These are phyloP conservation scores for Fusarium napiforme DNA, from an alignment of 2,329 filamentous ascomycete genomes.

Conservation along the genomic window DNA sequence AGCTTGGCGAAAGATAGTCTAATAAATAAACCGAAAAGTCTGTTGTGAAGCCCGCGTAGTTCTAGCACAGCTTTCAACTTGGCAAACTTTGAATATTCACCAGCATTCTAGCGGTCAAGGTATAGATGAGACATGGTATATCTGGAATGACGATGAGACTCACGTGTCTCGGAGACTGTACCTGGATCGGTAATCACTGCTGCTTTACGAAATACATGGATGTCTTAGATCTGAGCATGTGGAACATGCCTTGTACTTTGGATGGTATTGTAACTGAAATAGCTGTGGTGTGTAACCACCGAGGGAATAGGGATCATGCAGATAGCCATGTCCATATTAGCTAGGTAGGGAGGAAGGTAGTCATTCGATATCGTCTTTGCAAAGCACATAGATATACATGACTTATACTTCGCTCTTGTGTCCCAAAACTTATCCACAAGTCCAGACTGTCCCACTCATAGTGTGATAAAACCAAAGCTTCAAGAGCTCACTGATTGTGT, in stretches of 20 bases:
- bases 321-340: not conserved
- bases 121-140: not conserved
- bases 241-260: not conserved
- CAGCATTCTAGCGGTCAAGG: slow-evolving; percentile 8
- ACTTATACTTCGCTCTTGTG: not conserved
- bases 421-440: not conserved
- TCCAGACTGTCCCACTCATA: not conserved
- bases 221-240: slow-evolving; percentile 14
- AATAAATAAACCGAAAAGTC: not conserved
- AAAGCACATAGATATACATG: slow-evolving; percentile 15
- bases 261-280: not conserved
- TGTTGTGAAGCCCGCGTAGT: not conserved
- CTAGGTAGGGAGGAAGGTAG: not conserved
- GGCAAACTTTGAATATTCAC: not conserved
- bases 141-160: slow-evolving; percentile 29
- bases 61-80: not conserved
- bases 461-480: not conserved
- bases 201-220: not conserved
- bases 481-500: slow-evolving; percentile 7
- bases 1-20: not conserved
- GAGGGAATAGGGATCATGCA: not conserved
- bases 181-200: not conserved
- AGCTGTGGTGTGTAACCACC: not conserved
- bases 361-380: not conserved
- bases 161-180: slow-evolving; percentile 20